These are phyloP conservation scores for Asterophora lycoperdoides DNA, from an alignment of 768 basidiomycete species.

Conservation along the genomic window DNA sequence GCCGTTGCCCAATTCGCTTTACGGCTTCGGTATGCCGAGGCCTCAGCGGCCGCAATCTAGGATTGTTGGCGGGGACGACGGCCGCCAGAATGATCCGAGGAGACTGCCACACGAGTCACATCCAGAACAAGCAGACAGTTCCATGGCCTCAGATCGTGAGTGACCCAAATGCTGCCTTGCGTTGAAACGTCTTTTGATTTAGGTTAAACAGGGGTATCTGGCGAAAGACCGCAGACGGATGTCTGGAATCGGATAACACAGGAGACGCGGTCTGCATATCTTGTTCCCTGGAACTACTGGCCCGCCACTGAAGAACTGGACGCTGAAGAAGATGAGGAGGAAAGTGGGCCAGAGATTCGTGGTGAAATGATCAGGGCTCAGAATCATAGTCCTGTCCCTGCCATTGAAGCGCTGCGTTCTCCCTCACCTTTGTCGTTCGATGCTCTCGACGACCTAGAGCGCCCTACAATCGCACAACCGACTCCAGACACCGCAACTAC, in stretches of 20 bases:
- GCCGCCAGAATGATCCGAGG: slow-evolving; percentile 6
- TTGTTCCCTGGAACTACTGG: slow-evolving; percentile 4
- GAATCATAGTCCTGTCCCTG: slow-evolving; percentile 10
- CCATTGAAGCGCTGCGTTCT: slow-evolving; percentile 13
- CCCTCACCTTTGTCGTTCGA: slow-evolving; percentile 13
- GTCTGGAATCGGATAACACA: slow-evolving; percentile 4
- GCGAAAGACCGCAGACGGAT: background rate
- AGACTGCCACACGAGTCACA: slow-evolving; percentile 8
- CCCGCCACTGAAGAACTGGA: background rate
- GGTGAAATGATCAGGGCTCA: background rate
- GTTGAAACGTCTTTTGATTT: background rate
- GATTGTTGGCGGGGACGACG: slow-evolving; percentile 7
- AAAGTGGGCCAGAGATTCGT: slow-evolving; percentile 4
- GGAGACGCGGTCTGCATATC: background rate
- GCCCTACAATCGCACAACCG: background rate
- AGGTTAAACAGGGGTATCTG: background rate
- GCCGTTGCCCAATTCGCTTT: slow-evolving; percentile 18
- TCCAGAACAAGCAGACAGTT: background rate
- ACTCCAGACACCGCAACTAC: background rate
- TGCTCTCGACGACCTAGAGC: slow-evolving; percentile 7
- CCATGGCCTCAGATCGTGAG: slow-evolving; percentile 6
- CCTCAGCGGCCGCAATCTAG: slow-evolving; percentile 6
- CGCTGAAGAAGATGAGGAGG: background rate
- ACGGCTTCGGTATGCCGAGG: slow-evolving; percentile 11
- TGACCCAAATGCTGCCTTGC: background rate